These are phyloP conservation scores for Moniliophthora roreri DNA, from an alignment of 1,284 basidiomycete species.

Conservation along the genomic window DNA sequence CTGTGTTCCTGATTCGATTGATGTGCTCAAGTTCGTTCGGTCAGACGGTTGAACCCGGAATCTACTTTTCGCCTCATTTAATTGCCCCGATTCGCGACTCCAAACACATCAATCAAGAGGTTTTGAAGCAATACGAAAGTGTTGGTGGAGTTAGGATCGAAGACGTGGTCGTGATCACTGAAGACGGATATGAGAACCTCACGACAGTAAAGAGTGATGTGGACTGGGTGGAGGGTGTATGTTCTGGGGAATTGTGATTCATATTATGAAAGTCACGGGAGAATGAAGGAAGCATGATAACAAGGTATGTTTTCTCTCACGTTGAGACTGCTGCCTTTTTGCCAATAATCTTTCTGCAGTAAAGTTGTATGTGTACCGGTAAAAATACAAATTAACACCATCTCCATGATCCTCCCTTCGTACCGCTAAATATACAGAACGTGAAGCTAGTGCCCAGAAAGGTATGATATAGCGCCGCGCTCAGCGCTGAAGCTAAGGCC, in stretches of 20 bases:
- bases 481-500: too few species aligned
- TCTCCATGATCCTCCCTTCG: too few species aligned
- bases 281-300: too few species aligned
- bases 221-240: constrained; percentile 76
- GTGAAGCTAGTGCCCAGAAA: too few species aligned
- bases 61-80: constrained; percentile 82
- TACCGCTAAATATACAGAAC: too few species aligned
- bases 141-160: constrained; percentile 91
- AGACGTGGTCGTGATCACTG: constrained; percentile 79
- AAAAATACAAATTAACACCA: not conserved
- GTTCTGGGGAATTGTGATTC: constrained; percentile 56
- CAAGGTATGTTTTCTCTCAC: too few species aligned
- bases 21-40: not conserved
- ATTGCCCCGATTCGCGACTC: constrained; percentile 69
- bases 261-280: too few species aligned
- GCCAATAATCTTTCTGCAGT: not conserved
- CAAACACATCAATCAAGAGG: constrained; percentile 67
- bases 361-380: not conserved
- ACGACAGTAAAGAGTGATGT: constrained; percentile 80
- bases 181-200: constrained; percentile 70
- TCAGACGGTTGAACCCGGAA: constrained; percentile 86
- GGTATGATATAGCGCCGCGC: too few species aligned
- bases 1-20: not conserved
- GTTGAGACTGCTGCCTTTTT: too few species aligned
- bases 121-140: constrained; percentile 70